These are phyloP conservation scores for Pigoraptor vietnamica DNA, from an alignment of 78 protist species.

Conservation along the genomic window DNA sequence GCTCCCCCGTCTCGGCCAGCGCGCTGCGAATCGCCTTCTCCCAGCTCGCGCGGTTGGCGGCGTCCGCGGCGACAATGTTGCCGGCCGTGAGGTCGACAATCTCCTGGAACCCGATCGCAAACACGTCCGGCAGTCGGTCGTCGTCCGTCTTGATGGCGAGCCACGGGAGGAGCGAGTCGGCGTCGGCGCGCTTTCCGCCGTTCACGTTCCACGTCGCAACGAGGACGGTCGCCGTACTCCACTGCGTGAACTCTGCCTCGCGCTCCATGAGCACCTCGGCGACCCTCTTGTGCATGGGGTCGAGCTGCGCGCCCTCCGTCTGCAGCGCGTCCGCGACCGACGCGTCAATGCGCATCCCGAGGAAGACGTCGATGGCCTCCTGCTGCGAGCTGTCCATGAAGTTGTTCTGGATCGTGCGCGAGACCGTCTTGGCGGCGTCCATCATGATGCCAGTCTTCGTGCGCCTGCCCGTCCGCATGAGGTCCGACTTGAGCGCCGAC, in stretches of 20 bases:
- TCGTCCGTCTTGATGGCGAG: background rate
- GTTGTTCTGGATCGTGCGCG: constrained; percentile 18
- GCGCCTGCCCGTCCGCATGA: constrained; percentile 29
- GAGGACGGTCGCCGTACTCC: background rate
- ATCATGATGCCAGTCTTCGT: background rate
- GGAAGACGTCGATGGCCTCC: constrained; percentile 8
- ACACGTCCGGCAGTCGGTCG: constrained; percentile 40
- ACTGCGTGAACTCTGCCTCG: background rate
- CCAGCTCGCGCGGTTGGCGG: constrained; percentile 43
- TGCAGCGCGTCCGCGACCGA: background rate
- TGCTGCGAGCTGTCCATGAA: constrained; percentile 5
- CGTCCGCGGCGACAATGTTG: constrained; percentile 41
- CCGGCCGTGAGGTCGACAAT: constrained; percentile 51
- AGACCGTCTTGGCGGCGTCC: constrained; percentile 19
- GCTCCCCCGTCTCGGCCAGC: background rate
- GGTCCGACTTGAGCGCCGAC: constrained; percentile 32
- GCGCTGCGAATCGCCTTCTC: constrained; percentile 23
- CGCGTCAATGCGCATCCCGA: background rate
- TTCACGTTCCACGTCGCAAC: constrained; percentile 28
- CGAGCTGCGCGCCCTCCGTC: background rate
- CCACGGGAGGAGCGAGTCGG: background rate
- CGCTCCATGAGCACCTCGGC: background rate
- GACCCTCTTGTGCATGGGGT: background rate
- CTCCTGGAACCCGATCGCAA: constrained; percentile 66
- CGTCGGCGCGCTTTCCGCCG: background rate